These are phyloP conservation scores for Paracamarosporium sp. DNA, from an alignment of 2,329 filamentous ascomycete species.

Conservation along the genomic window DNA sequence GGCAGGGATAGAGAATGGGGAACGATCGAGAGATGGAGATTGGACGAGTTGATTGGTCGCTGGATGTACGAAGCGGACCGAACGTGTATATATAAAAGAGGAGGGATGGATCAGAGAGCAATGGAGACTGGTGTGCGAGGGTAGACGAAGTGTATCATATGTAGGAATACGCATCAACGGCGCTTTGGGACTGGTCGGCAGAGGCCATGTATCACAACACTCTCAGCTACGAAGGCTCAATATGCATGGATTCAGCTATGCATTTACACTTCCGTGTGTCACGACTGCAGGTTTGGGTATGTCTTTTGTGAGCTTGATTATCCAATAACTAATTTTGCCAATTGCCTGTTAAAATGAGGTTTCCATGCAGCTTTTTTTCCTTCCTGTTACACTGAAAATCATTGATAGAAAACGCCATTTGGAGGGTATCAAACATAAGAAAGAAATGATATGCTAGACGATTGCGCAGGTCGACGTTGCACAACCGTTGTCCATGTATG, in stretches of 20 bases:
- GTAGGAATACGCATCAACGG: conserved; percentile 7
- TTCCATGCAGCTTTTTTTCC: background rate
- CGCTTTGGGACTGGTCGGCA: background rate
- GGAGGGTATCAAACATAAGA: conserved; percentile 3
- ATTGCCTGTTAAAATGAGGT: no score
- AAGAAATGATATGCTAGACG: background rate
- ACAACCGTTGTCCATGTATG: no score
- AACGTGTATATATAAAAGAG: background rate
- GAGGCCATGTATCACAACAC: background rate
- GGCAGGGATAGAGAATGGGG: background rate
- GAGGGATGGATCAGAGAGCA: background rate
- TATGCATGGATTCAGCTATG: background rate
- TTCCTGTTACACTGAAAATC: background rate
- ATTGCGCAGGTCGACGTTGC: background rate
- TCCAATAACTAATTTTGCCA: background rate
- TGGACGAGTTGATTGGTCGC: background rate
- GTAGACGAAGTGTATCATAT: background rate
- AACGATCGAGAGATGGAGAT: background rate
- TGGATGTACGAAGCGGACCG: background rate
- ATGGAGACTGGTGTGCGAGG: background rate
- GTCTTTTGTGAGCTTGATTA: background rate
- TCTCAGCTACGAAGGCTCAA: background rate
- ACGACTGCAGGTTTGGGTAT: background rate
- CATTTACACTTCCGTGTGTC: background rate
- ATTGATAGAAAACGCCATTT: background rate